Evolutionary conservation across 179 eudicot species (phyloP).

Genomic region (Carnegiea gigantea): DNA sequence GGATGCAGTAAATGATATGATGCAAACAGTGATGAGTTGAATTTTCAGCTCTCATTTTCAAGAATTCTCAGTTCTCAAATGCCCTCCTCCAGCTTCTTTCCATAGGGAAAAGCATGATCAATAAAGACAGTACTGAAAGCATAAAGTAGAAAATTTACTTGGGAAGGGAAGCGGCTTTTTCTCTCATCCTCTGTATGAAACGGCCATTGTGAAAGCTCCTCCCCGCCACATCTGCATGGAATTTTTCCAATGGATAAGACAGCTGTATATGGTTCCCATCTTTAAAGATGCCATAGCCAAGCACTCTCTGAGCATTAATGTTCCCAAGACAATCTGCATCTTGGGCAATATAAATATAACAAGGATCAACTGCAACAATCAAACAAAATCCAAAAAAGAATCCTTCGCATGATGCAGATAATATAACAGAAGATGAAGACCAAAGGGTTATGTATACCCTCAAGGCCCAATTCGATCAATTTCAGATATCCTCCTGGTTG

Average conservation of each 20-base stretch:
- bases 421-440: too few relatives aligned
- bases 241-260: too few relatives aligned
- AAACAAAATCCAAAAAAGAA: neutral
- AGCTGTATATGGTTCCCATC: neutral
- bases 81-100: neutral
- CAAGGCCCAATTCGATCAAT: too few relatives aligned
- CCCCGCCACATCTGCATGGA: too few relatives aligned
- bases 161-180: too few relatives aligned
- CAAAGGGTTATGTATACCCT: neutral
- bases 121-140: neutral
- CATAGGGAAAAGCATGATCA: neutral
- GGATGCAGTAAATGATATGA: conserved; percentile 3
- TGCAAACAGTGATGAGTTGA: neutral
- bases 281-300: too few relatives aligned
- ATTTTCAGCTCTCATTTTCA: neutral
- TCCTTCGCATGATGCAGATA: neutral
- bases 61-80: neutral
- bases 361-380: neutral
- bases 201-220: too few relatives aligned
- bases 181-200: too few relatives aligned
- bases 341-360: too few relatives aligned
- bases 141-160: conserved; percentile 9
- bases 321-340: too few relatives aligned
- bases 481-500: too few relatives aligned
- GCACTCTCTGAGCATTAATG: too few relatives aligned